Base-by-base conservation (phyloP, 495 filamentous ascomycete genomes). In the Pseudomonodictys pantanalensis region DNA sequence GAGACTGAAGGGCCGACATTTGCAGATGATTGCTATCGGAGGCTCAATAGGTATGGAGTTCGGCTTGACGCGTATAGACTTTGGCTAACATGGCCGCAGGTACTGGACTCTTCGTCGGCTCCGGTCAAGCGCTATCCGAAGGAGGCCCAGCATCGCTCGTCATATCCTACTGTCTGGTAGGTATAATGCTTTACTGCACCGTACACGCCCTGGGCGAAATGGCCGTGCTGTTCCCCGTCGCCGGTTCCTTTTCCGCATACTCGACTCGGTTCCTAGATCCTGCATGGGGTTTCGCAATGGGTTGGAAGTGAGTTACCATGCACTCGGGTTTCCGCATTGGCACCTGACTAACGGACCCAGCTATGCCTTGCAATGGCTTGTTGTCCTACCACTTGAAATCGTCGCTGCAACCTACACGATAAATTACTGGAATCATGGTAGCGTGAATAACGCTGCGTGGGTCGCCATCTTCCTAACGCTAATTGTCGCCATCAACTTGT, bases 241-340 rank as follows among this genome's bases (percentile, higher is more conserved):
- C 92, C 39, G 92, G 92, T 53, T 95, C 91, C 20, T 97, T 97
- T 72, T 86, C 91, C 11, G 86, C 90, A 32, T 96, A 91, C 72
- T 95, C 92, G 17, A 96, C 90, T 32, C 83, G 92, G 23, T 97
- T 97, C 67, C 68, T 97, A 9, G 92, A 97, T 67, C 92, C 92
- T 10, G 90, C 92, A 2, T 97, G 92, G 92, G 93, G 93, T 0
- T 97, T 97, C 67, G 92, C 93, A 43, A 95, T 96, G 90, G 93
- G 93, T 25, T 96, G 92, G 92, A 96, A 96, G 79, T 85, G 64
- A 71, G 79, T 81, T 26, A 43, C 57, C 44, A 18, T 22, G 30
- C 41, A 26, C 7, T 44, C 51, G 42, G 47, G 42, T 58, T 25
- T 12, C 26, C 30, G 57, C 48, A 35, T 25, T 11, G 12, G 29